Percentiles rank a stretch among this genome's conserved stretches.
Conservation (phyloP, 768 basidiomycete species). For the Phaeotremella fagi region DNA sequence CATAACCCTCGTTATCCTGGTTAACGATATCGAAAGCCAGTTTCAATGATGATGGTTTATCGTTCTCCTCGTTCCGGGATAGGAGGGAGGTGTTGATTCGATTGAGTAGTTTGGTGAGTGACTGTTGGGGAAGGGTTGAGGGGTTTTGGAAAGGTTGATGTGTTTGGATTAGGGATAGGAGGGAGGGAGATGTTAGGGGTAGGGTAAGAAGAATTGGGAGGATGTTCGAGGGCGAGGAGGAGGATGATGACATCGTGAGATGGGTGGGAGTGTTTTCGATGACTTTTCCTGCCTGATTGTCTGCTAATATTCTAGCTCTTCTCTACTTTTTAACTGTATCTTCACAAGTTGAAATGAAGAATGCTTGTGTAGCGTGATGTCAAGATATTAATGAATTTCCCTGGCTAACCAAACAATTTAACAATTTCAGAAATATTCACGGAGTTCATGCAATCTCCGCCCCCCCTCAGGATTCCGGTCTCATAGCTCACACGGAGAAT, state of each 20-base stretch:
- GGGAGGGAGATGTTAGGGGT: conserved; percentile 18
- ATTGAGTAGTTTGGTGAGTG: conserved; percentile 15
- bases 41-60: neutral
- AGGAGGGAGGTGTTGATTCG: conserved; percentile 13
- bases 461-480: too few relatives aligned
- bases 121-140: conserved; percentile 13
- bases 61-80: conserved; percentile 3
- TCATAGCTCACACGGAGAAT: too few relatives aligned
- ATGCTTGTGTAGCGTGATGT: too few relatives aligned
- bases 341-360: too few relatives aligned
- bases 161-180: conserved; percentile 18
- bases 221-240: too few relatives aligned
- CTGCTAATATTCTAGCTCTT: too few relatives aligned
- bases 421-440: too few relatives aligned
- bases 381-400: too few relatives aligned
- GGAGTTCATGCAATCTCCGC: too few relatives aligned
- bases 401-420: too few relatives aligned
- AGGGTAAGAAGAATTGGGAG: conserved; percentile 17
- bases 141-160: conserved; percentile 24
- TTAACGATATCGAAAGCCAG: conserved; percentile 19
- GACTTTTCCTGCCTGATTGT: too few relatives aligned
- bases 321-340: too few relatives aligned
- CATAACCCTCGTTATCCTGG: conserved; percentile 34
- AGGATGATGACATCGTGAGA: neutral
- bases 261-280: neutral